phyloP scores from a whole-genome alignment of 805 yeast species.

The Spathaspora boniae region DNA sequence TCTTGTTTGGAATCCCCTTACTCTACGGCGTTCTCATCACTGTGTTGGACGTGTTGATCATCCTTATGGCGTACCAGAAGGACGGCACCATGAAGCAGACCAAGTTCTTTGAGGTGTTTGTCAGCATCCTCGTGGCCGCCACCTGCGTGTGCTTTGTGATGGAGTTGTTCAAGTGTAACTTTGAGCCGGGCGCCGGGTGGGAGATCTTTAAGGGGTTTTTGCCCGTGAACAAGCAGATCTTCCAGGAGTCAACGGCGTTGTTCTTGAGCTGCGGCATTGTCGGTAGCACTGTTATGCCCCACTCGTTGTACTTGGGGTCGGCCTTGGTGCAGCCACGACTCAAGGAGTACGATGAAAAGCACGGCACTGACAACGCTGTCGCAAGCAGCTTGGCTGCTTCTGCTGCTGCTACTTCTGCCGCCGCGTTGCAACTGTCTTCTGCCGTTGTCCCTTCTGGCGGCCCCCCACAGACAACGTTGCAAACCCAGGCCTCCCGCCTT shows the following conservation, averaged over 20 bases:
- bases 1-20: slow-evolving; percentile 71
- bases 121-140: slow-evolving; percentile 62
- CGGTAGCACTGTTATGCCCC: slow-evolving; percentile 50
- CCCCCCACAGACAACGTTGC: slow-evolving; percentile 1
- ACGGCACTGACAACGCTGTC: slow-evolving; percentile 3
- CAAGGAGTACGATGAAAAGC: slow-evolving; percentile 33
- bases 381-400: not conserved
- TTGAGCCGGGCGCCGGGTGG: slow-evolving; percentile 49
- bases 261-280: slow-evolving; percentile 45
- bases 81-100: slow-evolving; percentile 74
- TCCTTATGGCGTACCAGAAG: slow-evolving; percentile 71
- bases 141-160: slow-evolving; percentile 75
- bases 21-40: slow-evolving; percentile 74
- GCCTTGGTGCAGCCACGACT: slow-evolving; percentile 42
- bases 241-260: slow-evolving; percentile 35
- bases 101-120: slow-evolving; percentile 74
- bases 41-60: slow-evolving; percentile 74
- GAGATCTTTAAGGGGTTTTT: slow-evolving; percentile 64
- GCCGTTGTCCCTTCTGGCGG: too few relatives aligned
- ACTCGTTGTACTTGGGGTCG: slow-evolving; percentile 43
- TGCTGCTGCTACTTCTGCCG: too few relatives aligned
- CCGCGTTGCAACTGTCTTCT: too few relatives aligned
- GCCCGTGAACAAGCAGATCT: slow-evolving; percentile 43
- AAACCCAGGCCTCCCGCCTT: slow-evolving; percentile 1
- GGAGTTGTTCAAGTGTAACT: slow-evolving; percentile 55